Percentiles rank a stretch among this genome's conserved stretches.
These are phyloP conservation scores for Saccharomycopsis capsularis DNA, from an alignment of 805 yeast genomes.

Conservation along the genomic window DNA sequence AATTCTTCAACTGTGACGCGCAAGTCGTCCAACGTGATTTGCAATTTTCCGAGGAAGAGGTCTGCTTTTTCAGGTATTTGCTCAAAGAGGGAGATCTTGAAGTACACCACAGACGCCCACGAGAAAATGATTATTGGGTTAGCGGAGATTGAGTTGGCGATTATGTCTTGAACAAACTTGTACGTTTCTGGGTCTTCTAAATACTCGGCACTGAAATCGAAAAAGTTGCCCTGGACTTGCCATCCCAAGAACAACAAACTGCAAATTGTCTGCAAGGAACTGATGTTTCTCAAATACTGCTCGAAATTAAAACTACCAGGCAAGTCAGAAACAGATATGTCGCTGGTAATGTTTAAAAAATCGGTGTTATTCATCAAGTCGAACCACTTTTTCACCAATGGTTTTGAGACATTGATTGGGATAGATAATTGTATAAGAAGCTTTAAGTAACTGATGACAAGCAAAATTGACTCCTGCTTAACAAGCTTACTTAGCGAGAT, in stretches of 20 bases:
- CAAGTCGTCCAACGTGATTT: constrained; percentile 2
- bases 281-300: constrained; percentile 22
- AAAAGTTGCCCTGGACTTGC: constrained; percentile 40
- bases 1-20: constrained; percentile 15
- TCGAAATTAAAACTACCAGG: constrained; percentile 25
- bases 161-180: constrained; percentile 32
- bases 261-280: constrained; percentile 30
- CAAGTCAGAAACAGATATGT: not conserved
- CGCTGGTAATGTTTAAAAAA: constrained; percentile 24
- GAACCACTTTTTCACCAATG: constrained; percentile 49
- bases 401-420: constrained; percentile 31
- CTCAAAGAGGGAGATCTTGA: constrained; percentile 42
- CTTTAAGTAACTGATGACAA: constrained; percentile 32
- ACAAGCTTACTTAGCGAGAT: constrained; percentile 1
- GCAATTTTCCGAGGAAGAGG: constrained; percentile 5
- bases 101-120: constrained; percentile 58
- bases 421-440: constrained; percentile 35
- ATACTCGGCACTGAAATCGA: constrained; percentile 34
- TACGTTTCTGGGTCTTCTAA: constrained; percentile 36
- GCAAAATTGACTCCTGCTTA: constrained; percentile 30
- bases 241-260: constrained; percentile 52
- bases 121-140: constrained; percentile 51
- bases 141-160: constrained; percentile 30
- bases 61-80: constrained; percentile 29
- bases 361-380: constrained; percentile 35